Evolutionary conservation across 2,329 filamentous ascomycete species (phyloP), one percentile per base, ranked within the genome.

Genomic region (Fusarium anguioides): DNA sequence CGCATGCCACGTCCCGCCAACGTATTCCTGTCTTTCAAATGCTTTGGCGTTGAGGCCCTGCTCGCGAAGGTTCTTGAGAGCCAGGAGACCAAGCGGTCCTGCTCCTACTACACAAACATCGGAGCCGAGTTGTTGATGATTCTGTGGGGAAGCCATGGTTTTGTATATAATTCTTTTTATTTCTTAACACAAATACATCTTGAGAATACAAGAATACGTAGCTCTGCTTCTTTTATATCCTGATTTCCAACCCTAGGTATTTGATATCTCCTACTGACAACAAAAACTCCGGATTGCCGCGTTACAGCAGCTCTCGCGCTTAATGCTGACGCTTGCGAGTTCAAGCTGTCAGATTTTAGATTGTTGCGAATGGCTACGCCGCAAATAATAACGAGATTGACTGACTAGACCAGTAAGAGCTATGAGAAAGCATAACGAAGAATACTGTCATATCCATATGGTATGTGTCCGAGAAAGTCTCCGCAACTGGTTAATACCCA

Each of bases 1-100:
- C 46, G 76, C 78, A 40, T 77, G 74, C 81, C 81, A 83, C 8
- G 80, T 73, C 6, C 82, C 81, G 11, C 81, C 81, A 33, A 82
- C 67, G 44, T 75, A 75, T 23, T 76, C 66, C 40, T 80, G 75
- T 37, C 76, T 73, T 54, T 83, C 82, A 41, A 83, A 81, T 1
- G 76, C 79, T 10, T 75, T 76, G 11, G 77, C 80, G 10, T 79
- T 64, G 46, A 81, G 80, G 6, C 81, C 81, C 66, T 81, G 80
- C 57, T 83, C 80, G 9, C 75, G 69, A 24, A 83, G 71, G 49
- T 79, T 79, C 66, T 83, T 83, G 51, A 80, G 68, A 14, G 80
- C 74, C 17, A 78, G 73, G 14, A 82, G 74, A 39, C 80, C 80
- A 5, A 79, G 69, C 2, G 73, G 74, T 15, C 79, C 78, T 9